Base-by-base conservation (phyloP, 805 yeast species). In the Yarrowia alimentaria region DNA sequence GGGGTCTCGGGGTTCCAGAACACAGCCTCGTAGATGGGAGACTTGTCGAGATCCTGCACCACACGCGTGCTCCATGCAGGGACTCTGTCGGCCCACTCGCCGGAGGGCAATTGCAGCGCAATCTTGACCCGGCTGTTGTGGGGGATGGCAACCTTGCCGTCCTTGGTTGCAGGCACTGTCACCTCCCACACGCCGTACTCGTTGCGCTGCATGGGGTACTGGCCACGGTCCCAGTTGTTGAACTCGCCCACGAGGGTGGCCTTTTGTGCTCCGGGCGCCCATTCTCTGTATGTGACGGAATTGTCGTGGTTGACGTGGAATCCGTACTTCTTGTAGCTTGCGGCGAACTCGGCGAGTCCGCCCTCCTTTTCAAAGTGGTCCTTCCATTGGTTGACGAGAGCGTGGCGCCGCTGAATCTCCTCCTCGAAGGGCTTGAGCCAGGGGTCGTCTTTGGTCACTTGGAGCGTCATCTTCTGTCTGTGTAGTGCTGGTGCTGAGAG, bases 1-100 rank as follows among this genome's bases (percentile, higher is more conserved):
- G 1, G 71, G 63, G 0, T n/a, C n/a, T n/a, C n/a, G n/a, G 97
- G 97, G 64, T 91, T 86, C 98, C 98, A 91, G 66, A 87, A 91
- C 50, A 95, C 73, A 6, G 91, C 95, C 57, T 93, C 96, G 64
- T 85, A 91, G 33, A 67, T 61, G 4, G 75, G 70, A 20, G 71
- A 65, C 12, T 66, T 69, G 8, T 76, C 63, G 6, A 68, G 63
- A 52, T 73, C 70, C 59, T 80, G 84, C 2, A 93, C 85, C 9
- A 95, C 95, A 49, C 97, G 73, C 19, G 73, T 72, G 53, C 82
- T 80, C 91, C 96, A 93, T 1, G 96, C 94, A 32, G 96, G 96
- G 49, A 91, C 69, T 40, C 98, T 73, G 57, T 84, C 91, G 19
- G 90, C 68, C 30, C 75, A 70, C 53, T 82, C 83, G 7, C 95